A percentile compares a stretch with the other conserved stretches of the same genome.
These are phyloP conservation scores for Colletotrichum sp. DNA, from an alignment of 2,329 filamentous ascomycete species.

Conservation along the genomic window DNA sequence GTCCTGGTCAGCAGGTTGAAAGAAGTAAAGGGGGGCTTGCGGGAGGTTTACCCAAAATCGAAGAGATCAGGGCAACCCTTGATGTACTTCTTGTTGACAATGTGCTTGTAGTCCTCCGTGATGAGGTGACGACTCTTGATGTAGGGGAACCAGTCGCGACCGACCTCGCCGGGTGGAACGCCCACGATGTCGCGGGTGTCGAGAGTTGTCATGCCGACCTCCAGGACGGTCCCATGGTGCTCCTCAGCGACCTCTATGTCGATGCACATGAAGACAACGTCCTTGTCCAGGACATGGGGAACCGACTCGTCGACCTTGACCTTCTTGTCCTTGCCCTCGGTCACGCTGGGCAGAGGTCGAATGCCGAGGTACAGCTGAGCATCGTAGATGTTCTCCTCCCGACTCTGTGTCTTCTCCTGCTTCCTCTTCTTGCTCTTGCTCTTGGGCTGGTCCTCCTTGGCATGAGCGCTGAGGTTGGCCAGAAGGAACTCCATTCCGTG, in stretches of 20 bases:
- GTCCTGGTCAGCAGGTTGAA: neutral
- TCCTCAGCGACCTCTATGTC: conserved; percentile 85
- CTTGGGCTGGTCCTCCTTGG: conserved; percentile 29
- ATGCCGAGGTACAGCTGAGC: conserved; percentile 21
- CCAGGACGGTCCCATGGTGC: conserved; percentile 72
- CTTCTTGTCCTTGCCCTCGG: neutral
- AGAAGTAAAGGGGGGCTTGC: neutral
- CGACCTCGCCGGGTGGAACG: conserved; percentile 64
- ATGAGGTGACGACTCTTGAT: conserved; percentile 79
- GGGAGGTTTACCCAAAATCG: conserved; percentile 68
- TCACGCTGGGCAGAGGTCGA: neutral
- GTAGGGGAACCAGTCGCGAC: conserved; percentile 68
- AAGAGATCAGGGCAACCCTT: conserved; percentile 76
- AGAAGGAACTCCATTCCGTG: conserved; percentile 8
- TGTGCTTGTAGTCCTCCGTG: conserved; percentile 69
- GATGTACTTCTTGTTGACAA: conserved; percentile 73
- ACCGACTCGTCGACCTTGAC: neutral
- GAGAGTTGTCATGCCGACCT: conserved; percentile 83
- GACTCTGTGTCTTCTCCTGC: conserved; percentile 3
- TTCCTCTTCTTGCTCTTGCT: conserved; percentile 14
- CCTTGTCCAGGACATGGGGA: neutral
- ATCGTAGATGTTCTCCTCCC: conserved; percentile 1
- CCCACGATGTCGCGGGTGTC: conserved; percentile 67
- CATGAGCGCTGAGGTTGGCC: conserved; percentile 6
- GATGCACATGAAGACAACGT: conserved; percentile 71